phyloP scores from a whole-genome alignment of 345 rosid genomes.

The Eucalyptus sideroxylon region DNA sequence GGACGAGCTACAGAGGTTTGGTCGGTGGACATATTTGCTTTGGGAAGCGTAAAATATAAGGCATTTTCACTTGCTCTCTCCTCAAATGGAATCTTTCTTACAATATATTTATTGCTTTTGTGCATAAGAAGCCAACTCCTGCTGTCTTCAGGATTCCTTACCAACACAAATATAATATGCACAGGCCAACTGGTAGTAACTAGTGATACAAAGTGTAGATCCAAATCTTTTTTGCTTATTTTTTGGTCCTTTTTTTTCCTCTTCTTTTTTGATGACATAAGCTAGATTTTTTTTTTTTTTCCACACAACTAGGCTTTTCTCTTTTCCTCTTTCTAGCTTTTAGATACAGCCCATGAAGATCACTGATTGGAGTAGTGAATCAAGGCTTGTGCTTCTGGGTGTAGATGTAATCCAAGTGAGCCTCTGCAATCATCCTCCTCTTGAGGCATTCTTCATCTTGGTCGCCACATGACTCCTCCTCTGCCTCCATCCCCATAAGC shows the following conservation, averaged over 20 bases:
- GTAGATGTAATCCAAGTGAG: slow-evolving; percentile 84
- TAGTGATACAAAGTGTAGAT: neutral
- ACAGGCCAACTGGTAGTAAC: neutral
- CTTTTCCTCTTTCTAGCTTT: neutral
- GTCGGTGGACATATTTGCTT: neutral
- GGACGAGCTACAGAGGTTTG: neutral
- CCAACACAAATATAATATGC: neutral
- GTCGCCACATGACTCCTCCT: neutral
- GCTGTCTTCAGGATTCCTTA: neutral
- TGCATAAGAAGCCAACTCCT: neutral
- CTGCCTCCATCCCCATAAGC: neutral
- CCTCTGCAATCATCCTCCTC: slow-evolving; percentile 59
- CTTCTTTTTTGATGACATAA: neutral
- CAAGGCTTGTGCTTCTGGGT: slow-evolving; percentile 54
- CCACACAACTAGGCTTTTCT: neutral
- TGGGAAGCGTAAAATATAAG: neutral
- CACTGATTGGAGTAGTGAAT: neutral
- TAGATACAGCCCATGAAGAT: neutral
- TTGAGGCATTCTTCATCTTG: slow-evolving; percentile 45
- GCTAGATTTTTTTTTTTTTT: neutral
- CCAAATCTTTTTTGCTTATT: neutral
- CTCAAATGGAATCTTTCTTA: neutral
- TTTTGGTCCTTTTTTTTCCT: too few species aligned
- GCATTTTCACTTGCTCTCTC: neutral
- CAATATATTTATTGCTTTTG: neutral